Conservation (phyloP, 2,329 filamentous ascomycete species). For the Metarhizium anisopliae region DNA sequence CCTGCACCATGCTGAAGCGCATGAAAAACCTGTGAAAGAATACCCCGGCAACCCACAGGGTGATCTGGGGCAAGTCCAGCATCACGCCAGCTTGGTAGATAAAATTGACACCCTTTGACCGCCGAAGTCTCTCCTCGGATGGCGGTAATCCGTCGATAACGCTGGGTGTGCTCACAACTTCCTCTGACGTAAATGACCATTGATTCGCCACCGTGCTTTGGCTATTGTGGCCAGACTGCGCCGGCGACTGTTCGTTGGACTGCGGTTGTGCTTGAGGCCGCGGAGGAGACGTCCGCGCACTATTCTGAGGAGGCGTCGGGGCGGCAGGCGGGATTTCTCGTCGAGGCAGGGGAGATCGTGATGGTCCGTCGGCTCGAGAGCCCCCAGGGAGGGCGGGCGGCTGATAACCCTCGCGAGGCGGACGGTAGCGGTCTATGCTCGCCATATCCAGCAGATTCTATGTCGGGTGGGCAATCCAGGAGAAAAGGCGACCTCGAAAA, state of each 20-base stretch:
- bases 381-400: conserved; percentile 36
- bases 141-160: conserved; percentile 71
- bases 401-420: conserved; percentile 47
- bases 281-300: conserved; percentile 46
- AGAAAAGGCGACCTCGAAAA: conserved; percentile 9
- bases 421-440: conserved; percentile 51
- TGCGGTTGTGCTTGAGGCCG: conserved; percentile 36
- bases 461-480: conserved; percentile 16
- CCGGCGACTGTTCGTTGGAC: conserved; percentile 34
- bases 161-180: conserved; percentile 74
- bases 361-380: conserved; percentile 32
- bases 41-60: conserved; percentile 81
- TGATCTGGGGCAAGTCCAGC: conserved; percentile 85
- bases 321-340: conserved; percentile 52
- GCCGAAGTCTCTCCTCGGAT: conserved; percentile 68
- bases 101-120: conserved; percentile 92
- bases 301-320: conserved; percentile 50
- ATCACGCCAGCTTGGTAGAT: conserved; percentile 90
- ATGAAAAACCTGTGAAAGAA: conserved; percentile 97
- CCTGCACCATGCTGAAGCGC: conserved; percentile 71
- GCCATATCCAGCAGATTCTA: conserved; percentile 35
- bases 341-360: conserved; percentile 40
- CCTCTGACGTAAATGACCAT: conserved; percentile 83
- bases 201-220: conserved; percentile 43
- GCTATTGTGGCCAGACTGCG: conserved; percentile 28